Evolutionary conservation across 768 basidiomycete species (phyloP).

Genomic region (Tulasnella sp.): DNA sequence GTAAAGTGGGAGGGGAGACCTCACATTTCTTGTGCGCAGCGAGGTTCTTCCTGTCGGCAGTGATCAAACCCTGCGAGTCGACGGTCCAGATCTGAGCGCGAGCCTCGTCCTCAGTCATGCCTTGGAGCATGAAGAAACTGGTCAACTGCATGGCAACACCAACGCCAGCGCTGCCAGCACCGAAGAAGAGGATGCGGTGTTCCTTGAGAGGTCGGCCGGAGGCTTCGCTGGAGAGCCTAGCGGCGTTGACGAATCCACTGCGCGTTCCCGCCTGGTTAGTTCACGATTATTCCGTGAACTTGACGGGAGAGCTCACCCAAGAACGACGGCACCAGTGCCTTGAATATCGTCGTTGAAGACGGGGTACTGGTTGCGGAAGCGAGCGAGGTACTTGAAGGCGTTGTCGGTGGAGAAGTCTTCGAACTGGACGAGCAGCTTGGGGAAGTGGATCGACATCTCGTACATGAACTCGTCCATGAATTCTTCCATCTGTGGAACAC

Average conservation of each 20-base stretch:
- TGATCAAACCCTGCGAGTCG: conserved; percentile 84
- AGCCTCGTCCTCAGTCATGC: conserved; percentile 73
- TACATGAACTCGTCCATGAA: conserved; percentile 95
- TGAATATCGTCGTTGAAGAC: conserved; percentile 92
- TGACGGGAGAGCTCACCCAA: conserved; percentile 37
- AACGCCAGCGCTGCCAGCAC: conserved; percentile 87
- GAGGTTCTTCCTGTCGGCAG: conserved; percentile 65
- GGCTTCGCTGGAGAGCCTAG: conserved; percentile 65
- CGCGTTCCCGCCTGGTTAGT: not conserved
- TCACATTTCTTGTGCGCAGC: conserved; percentile 81
- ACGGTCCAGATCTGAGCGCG: conserved; percentile 73
- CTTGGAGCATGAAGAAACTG: conserved; percentile 83
- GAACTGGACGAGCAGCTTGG: conserved; percentile 80
- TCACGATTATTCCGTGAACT: conserved; percentile 37
- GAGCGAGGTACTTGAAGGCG: conserved; percentile 79
- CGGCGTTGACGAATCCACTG: conserved; percentile 79
- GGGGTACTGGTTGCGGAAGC: conserved; percentile 70
- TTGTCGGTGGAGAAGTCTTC: conserved; percentile 93
- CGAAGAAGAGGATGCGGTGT: conserved; percentile 88
- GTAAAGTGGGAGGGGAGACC: conserved; percentile 32
- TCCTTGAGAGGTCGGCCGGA: conserved; percentile 63
- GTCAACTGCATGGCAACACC: conserved; percentile 86
- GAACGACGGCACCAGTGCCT: conserved; percentile 86
- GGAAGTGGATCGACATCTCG: conserved; percentile 70
- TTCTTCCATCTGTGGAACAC: conserved; percentile 48